Percentiles rank a stretch among this genome's conserved stretches.
phyloP scores from a whole-genome alignment of 2,329 filamentous ascomycete genomes.

The Davidsoniella eucalypti region DNA sequence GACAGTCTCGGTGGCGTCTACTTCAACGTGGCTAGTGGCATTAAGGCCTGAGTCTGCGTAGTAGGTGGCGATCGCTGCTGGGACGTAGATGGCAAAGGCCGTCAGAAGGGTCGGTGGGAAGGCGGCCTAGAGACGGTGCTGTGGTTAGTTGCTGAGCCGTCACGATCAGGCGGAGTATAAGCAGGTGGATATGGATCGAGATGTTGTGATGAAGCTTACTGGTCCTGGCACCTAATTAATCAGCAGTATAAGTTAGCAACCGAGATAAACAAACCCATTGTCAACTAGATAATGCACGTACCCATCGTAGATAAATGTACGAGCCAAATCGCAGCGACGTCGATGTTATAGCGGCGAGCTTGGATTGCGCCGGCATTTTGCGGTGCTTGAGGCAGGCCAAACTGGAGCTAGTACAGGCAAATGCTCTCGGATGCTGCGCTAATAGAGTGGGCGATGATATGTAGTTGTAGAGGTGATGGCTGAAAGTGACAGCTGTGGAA shows the following conservation, averaged over 20 bases:
- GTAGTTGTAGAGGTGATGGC: neutral
- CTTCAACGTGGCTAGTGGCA: slow-evolving; percentile 42
- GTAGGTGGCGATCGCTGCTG: slow-evolving; percentile 45
- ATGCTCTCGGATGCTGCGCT: neutral
- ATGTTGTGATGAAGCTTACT: slow-evolving; percentile 15
- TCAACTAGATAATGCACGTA: slow-evolving; percentile 18
- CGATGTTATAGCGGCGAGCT: slow-evolving; percentile 21
- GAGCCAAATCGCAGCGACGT: slow-evolving; percentile 25
- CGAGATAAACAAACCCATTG: neutral
- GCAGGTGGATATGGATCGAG: neutral
- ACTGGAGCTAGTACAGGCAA: neutral
- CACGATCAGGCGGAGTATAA: neutral
- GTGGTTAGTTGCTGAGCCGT: neutral
- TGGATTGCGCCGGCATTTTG: slow-evolving; percentile 7
- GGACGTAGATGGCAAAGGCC: slow-evolving; percentile 48
- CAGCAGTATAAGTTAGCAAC: slow-evolving; percentile 14
- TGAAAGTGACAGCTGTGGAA: neutral
- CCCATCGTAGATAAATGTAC: slow-evolving; percentile 47
- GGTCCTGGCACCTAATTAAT: slow-evolving; percentile 17
- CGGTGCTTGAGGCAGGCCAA: slow-evolving; percentile 15
- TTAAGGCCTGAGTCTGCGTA: slow-evolving; percentile 39
- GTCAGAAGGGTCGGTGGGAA: slow-evolving; percentile 29
- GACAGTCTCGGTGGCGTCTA: slow-evolving; percentile 32
- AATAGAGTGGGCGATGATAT: neutral
- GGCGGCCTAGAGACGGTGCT: slow-evolving; percentile 13